Evolutionary conservation across 2,329 filamentous ascomycete genomes (phyloP), one percentile per base, ranked within the genome.

Genomic region (Xylariaceae sp.): DNA sequence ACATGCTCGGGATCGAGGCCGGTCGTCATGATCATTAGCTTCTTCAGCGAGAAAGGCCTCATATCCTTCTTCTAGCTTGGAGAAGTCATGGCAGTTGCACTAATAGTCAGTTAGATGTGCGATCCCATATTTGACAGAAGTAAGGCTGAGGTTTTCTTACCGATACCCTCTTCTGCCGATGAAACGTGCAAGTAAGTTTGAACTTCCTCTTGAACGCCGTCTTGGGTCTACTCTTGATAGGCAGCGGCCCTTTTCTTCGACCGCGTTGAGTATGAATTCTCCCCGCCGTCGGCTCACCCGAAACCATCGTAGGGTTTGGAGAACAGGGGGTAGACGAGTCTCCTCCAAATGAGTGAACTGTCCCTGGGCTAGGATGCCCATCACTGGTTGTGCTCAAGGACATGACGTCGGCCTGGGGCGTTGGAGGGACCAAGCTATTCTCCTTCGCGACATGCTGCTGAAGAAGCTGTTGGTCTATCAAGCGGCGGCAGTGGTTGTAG

Each of bases 71-170:
- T 65, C 62, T 14, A 64, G 44, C 38, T 49, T 54, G 17, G 51
- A 55, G 22, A 64, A 58, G 40, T 63, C 61, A 42, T 59, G 52
- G 41, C 62, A 64, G 22, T 60, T 53, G 34, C 62, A 65, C 61
- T 64, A 21, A 14, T 16, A 14, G 27, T 38, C n/a, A 45, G 61
- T 47, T 60, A 51, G 7, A 32, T 32, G 19, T 14, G 22, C 37
- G 14, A 21, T 19, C 14, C 12, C 20, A 20, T 8, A 33, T 33
- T 25, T 14, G 7, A 29, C 32, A 6, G 34, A 32, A 5, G 38
- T 34, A 22, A 33, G 29, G 34, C 16, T 42, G 8, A 10, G 25
- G 7, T 4, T 34, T 35, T 27, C 56, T 50, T 59, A 64, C 62
- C 4, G 50, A 53, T 39, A 41, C 58, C 40, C 56, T 63, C 40